Conservation (phyloP, 306 rosid species). For the Oemleria cerasiformis region DNA sequence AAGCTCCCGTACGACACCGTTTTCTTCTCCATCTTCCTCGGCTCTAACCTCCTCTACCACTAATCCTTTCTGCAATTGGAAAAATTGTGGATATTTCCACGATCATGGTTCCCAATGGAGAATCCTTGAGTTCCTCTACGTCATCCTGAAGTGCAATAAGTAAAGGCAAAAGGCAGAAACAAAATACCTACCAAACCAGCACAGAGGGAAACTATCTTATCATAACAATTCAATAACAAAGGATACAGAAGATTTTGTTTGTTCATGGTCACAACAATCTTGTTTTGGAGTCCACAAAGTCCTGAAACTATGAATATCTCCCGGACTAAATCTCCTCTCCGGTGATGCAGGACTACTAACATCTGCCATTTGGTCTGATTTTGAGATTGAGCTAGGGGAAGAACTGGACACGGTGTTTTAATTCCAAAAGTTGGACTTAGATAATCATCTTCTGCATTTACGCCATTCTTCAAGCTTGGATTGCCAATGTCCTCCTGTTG, state of each 20-base stretch:
- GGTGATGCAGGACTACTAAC: conserved; percentile 36
- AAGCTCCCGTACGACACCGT: too few species aligned
- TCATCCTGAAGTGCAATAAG: conserved; percentile 64
- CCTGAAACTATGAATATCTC: conserved; percentile 42
- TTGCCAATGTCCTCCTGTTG: conserved; percentile 27
- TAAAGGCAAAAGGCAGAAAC: conserved; percentile 41
- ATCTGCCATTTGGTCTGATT: conserved; percentile 33
- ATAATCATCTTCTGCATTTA: conserved; percentile 43
- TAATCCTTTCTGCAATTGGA: too few species aligned
- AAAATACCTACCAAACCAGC: conserved; percentile 22
- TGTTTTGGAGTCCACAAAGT: conserved; percentile 39
- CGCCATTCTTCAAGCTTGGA: conserved; percentile 30
- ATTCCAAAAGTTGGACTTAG: too few species aligned
- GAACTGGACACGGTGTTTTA: conserved; percentile 48
- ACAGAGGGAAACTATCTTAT: conserved; percentile 20
- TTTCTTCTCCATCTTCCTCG: too few species aligned
- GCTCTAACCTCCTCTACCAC: too few species aligned
- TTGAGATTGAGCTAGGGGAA: conserved; percentile 46
- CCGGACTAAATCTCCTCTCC: conserved; percentile 40
- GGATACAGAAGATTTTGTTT: conserved; percentile 63
- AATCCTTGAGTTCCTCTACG: conserved; percentile 34
- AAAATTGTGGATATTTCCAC: too few species aligned
- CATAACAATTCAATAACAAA: conserved; percentile 26
- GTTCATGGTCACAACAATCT: conserved; percentile 32
- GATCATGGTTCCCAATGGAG: conserved; percentile 33